Percentiles rank a stretch among this genome's conserved stretches.
phyloP scores from a whole-genome alignment of 2,329 filamentous ascomycete species.

The Harringtonia lauricola region DNA sequence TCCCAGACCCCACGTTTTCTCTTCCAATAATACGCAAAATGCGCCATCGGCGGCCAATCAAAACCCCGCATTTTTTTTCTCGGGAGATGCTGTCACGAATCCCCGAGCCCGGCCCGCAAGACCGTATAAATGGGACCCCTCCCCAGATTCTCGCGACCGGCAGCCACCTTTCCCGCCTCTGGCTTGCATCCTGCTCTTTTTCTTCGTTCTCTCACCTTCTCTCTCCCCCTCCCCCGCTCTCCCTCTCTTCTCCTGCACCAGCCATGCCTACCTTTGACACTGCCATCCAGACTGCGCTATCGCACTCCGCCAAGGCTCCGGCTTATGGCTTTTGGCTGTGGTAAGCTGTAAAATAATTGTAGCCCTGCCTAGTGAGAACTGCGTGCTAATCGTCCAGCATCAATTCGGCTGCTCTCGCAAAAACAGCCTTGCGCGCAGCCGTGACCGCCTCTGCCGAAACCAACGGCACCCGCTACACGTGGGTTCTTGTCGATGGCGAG shows the following conservation, averaged over 20 bases:
- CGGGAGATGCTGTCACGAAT: constrained; percentile 7
- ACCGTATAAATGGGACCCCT: neutral
- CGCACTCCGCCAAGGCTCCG: constrained; percentile 1
- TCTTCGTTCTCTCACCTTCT: no score
- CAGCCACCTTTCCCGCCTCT: no score
- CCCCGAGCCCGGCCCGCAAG: constrained; percentile 1
- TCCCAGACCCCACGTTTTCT: no score
- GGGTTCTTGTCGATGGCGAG: constrained; percentile 27
- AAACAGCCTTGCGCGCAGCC: constrained; percentile 11
- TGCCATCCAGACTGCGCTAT: constrained; percentile 1
- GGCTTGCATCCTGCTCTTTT: no score
- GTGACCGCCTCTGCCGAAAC: neutral
- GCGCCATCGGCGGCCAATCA: no score
- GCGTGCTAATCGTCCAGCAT: constrained; percentile 4
- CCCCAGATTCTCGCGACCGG: no score
- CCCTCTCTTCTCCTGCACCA: neutral
- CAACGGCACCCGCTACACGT: constrained; percentile 10
- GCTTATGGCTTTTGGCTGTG: constrained; percentile 13
- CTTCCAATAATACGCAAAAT: no score
- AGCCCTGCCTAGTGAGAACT: no score
- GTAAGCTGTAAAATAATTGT: constrained; percentile 7
- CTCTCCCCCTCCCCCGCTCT: neutral
- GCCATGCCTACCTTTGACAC: constrained; percentile 6
- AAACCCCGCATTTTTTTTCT: neutral
- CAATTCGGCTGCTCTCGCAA: constrained; percentile 9